These are phyloP conservation scores for Claviceps sp. DNA, from an alignment of 2,329 filamentous ascomycete species.

Conservation along the genomic window DNA sequence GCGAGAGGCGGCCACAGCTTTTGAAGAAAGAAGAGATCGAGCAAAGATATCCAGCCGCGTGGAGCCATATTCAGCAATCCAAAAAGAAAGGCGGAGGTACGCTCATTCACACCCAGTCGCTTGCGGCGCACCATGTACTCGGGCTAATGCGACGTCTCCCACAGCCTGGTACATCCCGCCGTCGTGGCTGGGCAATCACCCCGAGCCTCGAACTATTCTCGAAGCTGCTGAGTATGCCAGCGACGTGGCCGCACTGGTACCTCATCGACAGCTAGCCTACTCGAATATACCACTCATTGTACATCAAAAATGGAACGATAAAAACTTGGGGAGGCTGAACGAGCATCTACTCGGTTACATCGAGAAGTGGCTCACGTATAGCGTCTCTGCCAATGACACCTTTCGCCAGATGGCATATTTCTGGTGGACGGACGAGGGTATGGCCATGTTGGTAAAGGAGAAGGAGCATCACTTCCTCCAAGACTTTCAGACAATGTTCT, in stretches of 20 bases:
- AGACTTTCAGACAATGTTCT: constrained; percentile 9
- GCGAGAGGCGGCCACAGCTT: neutral
- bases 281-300: constrained; percentile 14
- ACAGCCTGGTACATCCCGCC: constrained; percentile 14
- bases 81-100: constrained; percentile 11
- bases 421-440: constrained; percentile 12
- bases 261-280: constrained; percentile 9
- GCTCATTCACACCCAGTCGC: neutral
- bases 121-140: neutral
- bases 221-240: constrained; percentile 11
- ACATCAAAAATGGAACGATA: constrained; percentile 12
- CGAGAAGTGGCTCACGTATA: constrained; percentile 11
- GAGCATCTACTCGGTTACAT: constrained; percentile 9
- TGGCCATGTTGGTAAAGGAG: constrained; percentile 9
- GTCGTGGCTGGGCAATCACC: constrained; percentile 8
- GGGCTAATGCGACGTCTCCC: neutral
- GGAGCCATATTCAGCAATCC: constrained; percentile 10
- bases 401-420: constrained; percentile 13
- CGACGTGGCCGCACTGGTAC: constrained; percentile 5
- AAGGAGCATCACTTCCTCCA: constrained; percentile 8
- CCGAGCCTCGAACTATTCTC: constrained; percentile 10
- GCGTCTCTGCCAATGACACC: constrained; percentile 2
- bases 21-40: neutral
- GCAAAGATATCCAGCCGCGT: constrained; percentile 8
- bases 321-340: constrained; percentile 9